These are phyloP conservation scores for Dothideomycetes sp. DNA, from an alignment of 2,329 filamentous ascomycete species.

Conservation along the genomic window DNA sequence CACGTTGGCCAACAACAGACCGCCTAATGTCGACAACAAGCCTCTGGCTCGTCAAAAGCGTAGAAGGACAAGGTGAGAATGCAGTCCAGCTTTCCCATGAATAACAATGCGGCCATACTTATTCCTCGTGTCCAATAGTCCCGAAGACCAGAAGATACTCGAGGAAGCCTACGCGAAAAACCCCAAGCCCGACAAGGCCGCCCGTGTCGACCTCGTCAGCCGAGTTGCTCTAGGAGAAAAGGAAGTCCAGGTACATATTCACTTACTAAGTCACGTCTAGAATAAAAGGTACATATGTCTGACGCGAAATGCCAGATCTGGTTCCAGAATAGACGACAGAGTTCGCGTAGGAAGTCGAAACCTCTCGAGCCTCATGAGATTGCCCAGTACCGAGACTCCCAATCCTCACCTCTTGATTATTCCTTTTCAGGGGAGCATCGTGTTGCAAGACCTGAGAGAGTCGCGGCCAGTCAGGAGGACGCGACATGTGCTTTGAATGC, in stretches of 20 bases:
- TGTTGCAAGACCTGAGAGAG: not conserved
- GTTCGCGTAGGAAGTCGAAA: slow-evolving; percentile 79
- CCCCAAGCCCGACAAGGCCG: slow-evolving; percentile 83
- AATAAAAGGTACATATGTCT: too few species aligned
- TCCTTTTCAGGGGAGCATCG: not conserved
- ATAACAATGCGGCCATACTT: not conserved
- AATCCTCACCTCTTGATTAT: not conserved
- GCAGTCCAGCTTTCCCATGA: not conserved
- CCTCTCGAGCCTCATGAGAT: slow-evolving; percentile 73
- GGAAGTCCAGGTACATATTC: slow-evolving; percentile 70
- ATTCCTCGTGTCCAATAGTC: slow-evolving; percentile 43
- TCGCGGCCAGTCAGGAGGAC: not conserved
- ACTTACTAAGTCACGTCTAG: not conserved
- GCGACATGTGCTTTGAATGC: not conserved
- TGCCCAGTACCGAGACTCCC: slow-evolving; percentile 29
- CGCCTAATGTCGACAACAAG: slow-evolving; percentile 51
- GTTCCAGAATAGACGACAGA: slow-evolving; percentile 94
- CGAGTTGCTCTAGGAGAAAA: slow-evolving; percentile 87
- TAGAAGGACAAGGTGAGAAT: slow-evolving; percentile 50
- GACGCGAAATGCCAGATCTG: slow-evolving; percentile 60
- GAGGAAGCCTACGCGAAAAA: slow-evolving; percentile 79
- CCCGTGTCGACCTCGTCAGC: slow-evolving; percentile 73
- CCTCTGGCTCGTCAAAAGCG: slow-evolving; percentile 52
- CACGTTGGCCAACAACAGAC: slow-evolving; percentile 46
- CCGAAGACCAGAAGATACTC: slow-evolving; percentile 79